Evolutionary conservation across 768 basidiomycete genomes (phyloP).

Genomic region (Trametes cubensis): DNA sequence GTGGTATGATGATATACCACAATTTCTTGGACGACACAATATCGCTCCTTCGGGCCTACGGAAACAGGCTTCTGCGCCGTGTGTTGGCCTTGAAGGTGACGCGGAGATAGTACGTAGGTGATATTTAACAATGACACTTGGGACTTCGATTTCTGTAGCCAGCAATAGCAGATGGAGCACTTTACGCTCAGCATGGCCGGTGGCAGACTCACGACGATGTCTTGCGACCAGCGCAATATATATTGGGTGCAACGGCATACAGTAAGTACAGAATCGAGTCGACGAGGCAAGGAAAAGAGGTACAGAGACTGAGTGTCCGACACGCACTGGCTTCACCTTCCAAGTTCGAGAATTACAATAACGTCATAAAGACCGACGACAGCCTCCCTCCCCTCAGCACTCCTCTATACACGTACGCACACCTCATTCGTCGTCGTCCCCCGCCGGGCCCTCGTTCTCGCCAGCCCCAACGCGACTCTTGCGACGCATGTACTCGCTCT

Average conservation of each 20-base stretch:
- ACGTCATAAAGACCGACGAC: constrained; percentile 15
- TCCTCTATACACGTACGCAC: neutral
- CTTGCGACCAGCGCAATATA: constrained; percentile 8
- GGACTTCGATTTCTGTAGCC: too few relatives aligned
- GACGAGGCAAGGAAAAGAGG: neutral
- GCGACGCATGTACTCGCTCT: constrained; percentile 73
- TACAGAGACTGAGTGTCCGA: neutral
- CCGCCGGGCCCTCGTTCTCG: constrained; percentile 8
- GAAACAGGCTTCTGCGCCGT: too few relatives aligned
- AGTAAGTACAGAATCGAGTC: neutral
- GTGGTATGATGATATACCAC: too few relatives aligned
- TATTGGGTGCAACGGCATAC: neutral
- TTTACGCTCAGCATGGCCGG: too few relatives aligned
- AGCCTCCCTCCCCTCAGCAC: neutral
- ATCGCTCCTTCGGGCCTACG: too few relatives aligned
- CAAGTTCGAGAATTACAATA: constrained; percentile 14
- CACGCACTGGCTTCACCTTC: too few relatives aligned
- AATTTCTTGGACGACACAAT: too few relatives aligned
- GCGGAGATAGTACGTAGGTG: too few relatives aligned
- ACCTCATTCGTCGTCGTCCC: neutral
- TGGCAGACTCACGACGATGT: too few relatives aligned
- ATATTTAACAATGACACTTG: too few relatives aligned
- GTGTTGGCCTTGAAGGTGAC: too few relatives aligned
- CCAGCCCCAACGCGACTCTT: constrained; percentile 36
- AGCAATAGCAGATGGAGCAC: too few relatives aligned